phyloP scores from a whole-genome alignment of 805 yeast genomes.

The Saccharomycodes ludwigii region DNA sequence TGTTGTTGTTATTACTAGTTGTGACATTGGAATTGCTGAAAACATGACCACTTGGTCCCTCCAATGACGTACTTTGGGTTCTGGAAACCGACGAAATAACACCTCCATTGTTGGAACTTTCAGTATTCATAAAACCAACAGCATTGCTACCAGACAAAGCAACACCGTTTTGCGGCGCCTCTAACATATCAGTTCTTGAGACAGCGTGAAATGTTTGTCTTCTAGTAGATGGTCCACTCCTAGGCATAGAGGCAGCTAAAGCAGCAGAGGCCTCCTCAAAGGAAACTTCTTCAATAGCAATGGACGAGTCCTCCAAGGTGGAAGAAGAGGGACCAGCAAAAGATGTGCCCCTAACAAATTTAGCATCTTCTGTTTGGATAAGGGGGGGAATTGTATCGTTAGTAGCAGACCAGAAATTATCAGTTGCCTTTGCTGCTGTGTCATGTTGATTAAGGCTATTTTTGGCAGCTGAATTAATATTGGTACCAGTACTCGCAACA shows the following conservation, averaged over 20 bases:
- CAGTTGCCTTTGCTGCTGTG: background rate
- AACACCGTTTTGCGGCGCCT: conserved; percentile 4
- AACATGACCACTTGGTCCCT: conserved; percentile 11
- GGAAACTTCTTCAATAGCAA: background rate
- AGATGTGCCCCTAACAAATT: background rate
- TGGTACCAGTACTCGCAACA: background rate
- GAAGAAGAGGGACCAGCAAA: conserved; percentile 1
- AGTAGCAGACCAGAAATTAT: background rate
- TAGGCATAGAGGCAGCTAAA: no score
- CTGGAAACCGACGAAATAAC: conserved; percentile 8
- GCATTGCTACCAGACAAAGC: conserved; percentile 3
- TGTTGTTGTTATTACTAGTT: background rate
- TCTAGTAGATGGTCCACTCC: conserved; percentile 16
- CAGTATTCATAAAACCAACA: conserved; percentile 1
- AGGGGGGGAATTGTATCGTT: no score
- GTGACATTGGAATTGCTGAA: no score
- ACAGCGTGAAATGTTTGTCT: conserved; percentile 23
- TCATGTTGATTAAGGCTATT: background rate
- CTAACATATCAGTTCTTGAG: conserved; percentile 15
- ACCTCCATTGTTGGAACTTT: conserved; percentile 4
- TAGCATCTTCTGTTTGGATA: background rate
- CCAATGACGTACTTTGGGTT: conserved; percentile 20
- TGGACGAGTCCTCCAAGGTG: background rate
- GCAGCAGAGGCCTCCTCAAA: background rate
- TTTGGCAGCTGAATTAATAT: background rate